Percentiles rank a stretch among this genome's conserved stretches.
These are phyloP conservation scores for Dendrobium officinale DNA, from an alignment of 106 monocot genomes.

Conservation along the genomic window DNA sequence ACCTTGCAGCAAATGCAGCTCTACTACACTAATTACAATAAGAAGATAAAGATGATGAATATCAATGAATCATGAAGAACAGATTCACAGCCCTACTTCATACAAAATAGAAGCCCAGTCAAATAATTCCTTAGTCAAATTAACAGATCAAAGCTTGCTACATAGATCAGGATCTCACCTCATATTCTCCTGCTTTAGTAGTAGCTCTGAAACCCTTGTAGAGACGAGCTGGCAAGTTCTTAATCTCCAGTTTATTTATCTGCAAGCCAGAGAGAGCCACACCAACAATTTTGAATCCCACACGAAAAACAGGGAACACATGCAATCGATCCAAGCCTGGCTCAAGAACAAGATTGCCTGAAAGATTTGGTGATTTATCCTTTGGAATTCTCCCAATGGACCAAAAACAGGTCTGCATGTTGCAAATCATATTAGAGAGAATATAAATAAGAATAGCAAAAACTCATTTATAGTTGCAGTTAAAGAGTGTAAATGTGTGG, in stretches of 20 bases:
- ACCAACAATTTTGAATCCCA: slow-evolving; percentile 89
- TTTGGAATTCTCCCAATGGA: slow-evolving; percentile 81
- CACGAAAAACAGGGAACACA: slow-evolving; percentile 49
- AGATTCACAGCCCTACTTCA: too few species aligned
- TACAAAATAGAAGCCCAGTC: too few species aligned
- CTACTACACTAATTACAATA: too few species aligned
- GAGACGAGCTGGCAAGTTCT: slow-evolving; percentile 42
- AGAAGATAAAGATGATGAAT: too few species aligned
- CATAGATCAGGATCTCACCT: slow-evolving; percentile 50
- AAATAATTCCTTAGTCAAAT: too few species aligned
- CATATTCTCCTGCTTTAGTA: slow-evolving; percentile 75
- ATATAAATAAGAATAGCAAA: too few species aligned
- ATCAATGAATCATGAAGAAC: too few species aligned
- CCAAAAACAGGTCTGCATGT: slow-evolving; percentile 65
- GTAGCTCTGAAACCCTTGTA: slow-evolving; percentile 90
- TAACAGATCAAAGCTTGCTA: too few species aligned
- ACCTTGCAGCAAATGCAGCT: too few species aligned
- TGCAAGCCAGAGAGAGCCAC: slow-evolving; percentile 74
- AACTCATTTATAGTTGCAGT: too few species aligned
- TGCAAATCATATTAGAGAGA: not conserved
- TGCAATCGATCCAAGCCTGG: slow-evolving; percentile 53
- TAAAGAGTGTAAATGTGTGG: too few species aligned
- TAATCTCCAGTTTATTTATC: slow-evolving; percentile 72
- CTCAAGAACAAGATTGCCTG: slow-evolving; percentile 61
- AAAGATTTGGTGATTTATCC: slow-evolving; percentile 68